A percentile compares a stretch with the other conserved stretches of the same genome.
These are phyloP conservation scores for Citrus reticulata DNA, from an alignment of 345 rosid species.

Conservation along the genomic window DNA sequence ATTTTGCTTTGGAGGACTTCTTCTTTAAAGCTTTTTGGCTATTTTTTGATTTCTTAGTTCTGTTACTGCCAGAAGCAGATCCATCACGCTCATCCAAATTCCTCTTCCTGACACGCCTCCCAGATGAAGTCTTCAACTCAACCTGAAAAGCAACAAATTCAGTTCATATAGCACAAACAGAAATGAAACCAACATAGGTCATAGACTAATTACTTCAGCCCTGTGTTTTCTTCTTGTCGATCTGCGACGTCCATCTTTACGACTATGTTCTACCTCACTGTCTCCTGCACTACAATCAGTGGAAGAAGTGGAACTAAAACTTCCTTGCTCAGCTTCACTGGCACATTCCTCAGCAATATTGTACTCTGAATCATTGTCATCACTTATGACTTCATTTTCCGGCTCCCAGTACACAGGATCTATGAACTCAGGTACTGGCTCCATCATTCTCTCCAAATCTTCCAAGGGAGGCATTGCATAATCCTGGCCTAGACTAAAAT, in stretches of 20 bases:
- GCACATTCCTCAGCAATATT: conserved; percentile 70
- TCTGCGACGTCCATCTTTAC: conserved; percentile 55
- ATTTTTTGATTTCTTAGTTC: conserved; percentile 47
- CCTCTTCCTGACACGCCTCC: conserved; percentile 77
- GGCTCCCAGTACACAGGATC: conserved; percentile 96
- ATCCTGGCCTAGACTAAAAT: conserved; percentile 81
- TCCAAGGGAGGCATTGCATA: conserved; percentile 83
- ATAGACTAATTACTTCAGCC: conserved; percentile 50
- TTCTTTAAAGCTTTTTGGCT: conserved; percentile 50
- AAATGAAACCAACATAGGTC: conserved; percentile 6
- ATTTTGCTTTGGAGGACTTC: conserved; percentile 56
- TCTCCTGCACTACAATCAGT: conserved; percentile 64
- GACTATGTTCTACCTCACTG: conserved; percentile 49
- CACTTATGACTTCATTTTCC: conserved; percentile 72
- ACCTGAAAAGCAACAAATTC: conserved; percentile 45
- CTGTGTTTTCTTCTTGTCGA: conserved; percentile 56
- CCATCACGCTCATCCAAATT: conserved; percentile 64
- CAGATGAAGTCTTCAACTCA: conserved; percentile 56
- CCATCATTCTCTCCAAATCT: conserved; percentile 77
- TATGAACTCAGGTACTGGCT: conserved; percentile 80
- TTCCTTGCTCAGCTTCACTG: conserved; percentile 69
- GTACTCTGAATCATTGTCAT: conserved; percentile 88
- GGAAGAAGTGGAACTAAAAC: conserved; percentile 54
- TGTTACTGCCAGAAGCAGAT: conserved; percentile 40
- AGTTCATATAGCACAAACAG: conserved; percentile 23